Evolutionary conservation across 371 early-diverging fungal genomes (phyloP).

Genomic region (Mortierella sp.): DNA sequence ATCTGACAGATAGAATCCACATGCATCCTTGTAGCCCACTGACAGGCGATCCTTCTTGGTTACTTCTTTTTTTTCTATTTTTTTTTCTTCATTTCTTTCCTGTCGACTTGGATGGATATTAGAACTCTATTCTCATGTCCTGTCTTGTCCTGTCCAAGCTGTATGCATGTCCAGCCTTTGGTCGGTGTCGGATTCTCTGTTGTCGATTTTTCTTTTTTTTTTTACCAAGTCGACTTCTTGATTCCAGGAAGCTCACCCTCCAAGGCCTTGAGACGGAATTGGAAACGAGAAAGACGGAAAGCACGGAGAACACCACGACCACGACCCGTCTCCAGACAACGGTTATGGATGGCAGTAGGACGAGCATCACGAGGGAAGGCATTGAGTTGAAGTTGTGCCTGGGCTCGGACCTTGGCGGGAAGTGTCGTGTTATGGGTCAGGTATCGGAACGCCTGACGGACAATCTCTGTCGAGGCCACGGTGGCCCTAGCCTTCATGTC

Average conservation of each 20-base stretch:
- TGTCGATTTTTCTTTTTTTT: slow-evolving; percentile 1
- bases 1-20: too few relatives aligned
- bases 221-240: slow-evolving; percentile 85
- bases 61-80: too few relatives aligned
- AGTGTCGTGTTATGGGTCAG: slow-evolving; percentile 83
- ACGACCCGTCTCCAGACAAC: slow-evolving; percentile 86
- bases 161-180: too few relatives aligned
- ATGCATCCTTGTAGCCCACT: too few relatives aligned
- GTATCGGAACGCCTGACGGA: slow-evolving; percentile 83
- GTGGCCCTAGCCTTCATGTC: slow-evolving; percentile 80
- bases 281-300: slow-evolving; percentile 83
- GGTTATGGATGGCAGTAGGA: slow-evolving; percentile 75
- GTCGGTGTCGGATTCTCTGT: too few relatives aligned
- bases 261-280: slow-evolving; percentile 85
- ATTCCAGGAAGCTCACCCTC: slow-evolving; percentile 88
- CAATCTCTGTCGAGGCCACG: slow-evolving; percentile 76
- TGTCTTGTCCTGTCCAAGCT: too few relatives aligned
- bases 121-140: too few relatives aligned
- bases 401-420: slow-evolving; percentile 81
- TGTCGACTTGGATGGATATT: too few relatives aligned
- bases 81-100: too few relatives aligned
- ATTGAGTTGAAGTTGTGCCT: slow-evolving; percentile 84
- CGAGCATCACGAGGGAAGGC: slow-evolving; percentile 78
- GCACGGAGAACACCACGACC: slow-evolving; percentile 86
- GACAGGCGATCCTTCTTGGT: too few relatives aligned